Base-by-base conservation (phyloP, 2,329 filamentous ascomycete genomes). In the Fusarium newnesense region DNA sequence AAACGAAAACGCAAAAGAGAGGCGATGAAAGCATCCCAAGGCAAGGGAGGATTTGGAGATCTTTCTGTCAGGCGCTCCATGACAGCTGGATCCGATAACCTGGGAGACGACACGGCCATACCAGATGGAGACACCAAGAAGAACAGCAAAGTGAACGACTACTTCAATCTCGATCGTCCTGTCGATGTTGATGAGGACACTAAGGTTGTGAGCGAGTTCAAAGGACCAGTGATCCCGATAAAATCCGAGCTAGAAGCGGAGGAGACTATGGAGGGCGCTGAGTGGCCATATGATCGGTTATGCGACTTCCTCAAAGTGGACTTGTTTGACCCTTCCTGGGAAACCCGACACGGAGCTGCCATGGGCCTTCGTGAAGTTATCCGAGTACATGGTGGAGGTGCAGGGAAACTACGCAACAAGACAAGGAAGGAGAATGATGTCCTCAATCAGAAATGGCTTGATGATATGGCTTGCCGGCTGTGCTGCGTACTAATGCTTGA, bases 401-500 rank as follows among this genome's bases (percentile, higher is more conserved):
- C 96, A 64, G 97, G 96, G 42, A 91, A 96, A 59, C 80, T 90
- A 64, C 90, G 88, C 69, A 92, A 91, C 67, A 96, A 92, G 80
- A 87, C 88, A 15, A 89, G 90, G 72, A 78, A 83, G 34, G 92
- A 97, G 77, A 99, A 99, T 79, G 90, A 97, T 77, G 80, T 83
- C 4, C 86, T 94, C 49, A 99, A 98, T 77, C 90, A 92, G 69
- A 89, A 87, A 79, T 99, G 95, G 95, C 89, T 99, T 26, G 94
- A 98, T 79, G 96, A 99, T 79, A 87, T 99, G 58, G 94, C 95
- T n/a, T 98, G 95, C 78, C 93, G 96, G 32, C 88, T 99, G 54
- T 96, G 95, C 81, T 97, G 94, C 80, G 95, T 99, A 59, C 92
- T 99, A 77, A 98, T 99, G 91, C 90, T 99, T 21, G 96, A 99